Conservation (phyloP, 2,329 filamentous ascomycete genomes). For the Basipetospora chlamydospora region DNA sequence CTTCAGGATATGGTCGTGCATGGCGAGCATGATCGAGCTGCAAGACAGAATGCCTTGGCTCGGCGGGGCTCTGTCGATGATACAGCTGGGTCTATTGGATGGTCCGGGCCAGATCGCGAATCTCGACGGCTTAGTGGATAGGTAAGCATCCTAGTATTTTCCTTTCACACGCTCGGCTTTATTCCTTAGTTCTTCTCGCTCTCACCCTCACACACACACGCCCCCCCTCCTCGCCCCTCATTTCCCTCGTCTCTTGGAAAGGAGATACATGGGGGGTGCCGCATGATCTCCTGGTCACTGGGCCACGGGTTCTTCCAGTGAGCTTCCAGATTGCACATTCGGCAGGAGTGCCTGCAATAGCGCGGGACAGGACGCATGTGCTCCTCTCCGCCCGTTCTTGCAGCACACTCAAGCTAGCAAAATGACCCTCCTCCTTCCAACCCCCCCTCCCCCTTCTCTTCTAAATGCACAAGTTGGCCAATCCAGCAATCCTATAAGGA, state of each 20-base stretch:
- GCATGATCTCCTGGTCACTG: slow-evolving; percentile 32
- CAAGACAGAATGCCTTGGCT: slow-evolving; percentile 84
- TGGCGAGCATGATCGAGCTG: slow-evolving; percentile 59
- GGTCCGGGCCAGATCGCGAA: slow-evolving; percentile 64
- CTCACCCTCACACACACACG: slow-evolving; percentile 2
- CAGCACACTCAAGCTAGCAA: too few species aligned
- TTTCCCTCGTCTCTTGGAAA: slow-evolving; percentile 1
- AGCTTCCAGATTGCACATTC: slow-evolving; percentile 12
- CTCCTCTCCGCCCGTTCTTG: background rate
- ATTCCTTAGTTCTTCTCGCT: background rate
- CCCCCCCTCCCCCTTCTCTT: too few species aligned
- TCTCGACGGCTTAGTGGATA: slow-evolving; percentile 69
- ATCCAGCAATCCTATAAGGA: too few species aligned
- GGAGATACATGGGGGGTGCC: slow-evolving; percentile 13
- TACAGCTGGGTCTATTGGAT: slow-evolving; percentile 57
- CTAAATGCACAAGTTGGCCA: too few species aligned
- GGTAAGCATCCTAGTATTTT: slow-evolving; percentile 52
- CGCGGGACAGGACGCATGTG: slow-evolving; percentile 1
- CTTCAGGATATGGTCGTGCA: slow-evolving; percentile 65
- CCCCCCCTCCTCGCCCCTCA: slow-evolving; percentile 7
- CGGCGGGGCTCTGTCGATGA: slow-evolving; percentile 55
- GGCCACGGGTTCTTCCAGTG: slow-evolving; percentile 24
- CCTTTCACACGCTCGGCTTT: background rate
- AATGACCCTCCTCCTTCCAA: too few species aligned
- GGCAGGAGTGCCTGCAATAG: background rate